A percentile compares a stretch with the other conserved stretches of the same genome.
These are phyloP conservation scores for Allium fistulosum DNA, from an alignment of 106 monocot species.

Conservation along the genomic window DNA sequence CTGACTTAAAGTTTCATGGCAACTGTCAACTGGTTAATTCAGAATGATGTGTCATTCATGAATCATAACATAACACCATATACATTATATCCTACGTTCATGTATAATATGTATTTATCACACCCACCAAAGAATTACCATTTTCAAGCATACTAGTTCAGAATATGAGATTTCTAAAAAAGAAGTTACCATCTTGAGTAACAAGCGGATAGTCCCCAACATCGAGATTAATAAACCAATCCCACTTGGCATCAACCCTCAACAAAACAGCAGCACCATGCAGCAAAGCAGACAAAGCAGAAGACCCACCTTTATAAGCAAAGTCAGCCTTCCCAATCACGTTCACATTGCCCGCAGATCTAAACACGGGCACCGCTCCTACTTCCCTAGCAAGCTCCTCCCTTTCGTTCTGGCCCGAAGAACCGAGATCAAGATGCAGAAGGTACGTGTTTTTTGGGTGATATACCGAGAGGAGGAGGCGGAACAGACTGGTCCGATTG, in stretches of 20 bases:
- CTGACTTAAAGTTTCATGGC: no score
- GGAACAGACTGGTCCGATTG: conserved; percentile 46
- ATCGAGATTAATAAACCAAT: conserved; percentile 71
- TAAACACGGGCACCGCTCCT: conserved; percentile 15
- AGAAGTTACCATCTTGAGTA: conserved; percentile 68
- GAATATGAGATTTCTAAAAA: not conserved
- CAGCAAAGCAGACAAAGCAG: conserved; percentile 50
- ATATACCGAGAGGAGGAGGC: conserved; percentile 53
- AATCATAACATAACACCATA: no score
- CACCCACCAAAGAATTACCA: no score
- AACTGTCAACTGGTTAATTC: no score
- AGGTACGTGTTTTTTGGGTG: conserved; percentile 65
- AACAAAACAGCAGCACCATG: conserved; percentile 58
- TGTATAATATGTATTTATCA: no score
- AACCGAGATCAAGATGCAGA: conserved; percentile 50
- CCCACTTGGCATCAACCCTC: conserved; percentile 34
- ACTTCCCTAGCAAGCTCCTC: conserved; percentile 27
- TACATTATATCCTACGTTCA: no score
- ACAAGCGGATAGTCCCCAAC: conserved; percentile 73
- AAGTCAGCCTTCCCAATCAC: conserved; percentile 48
- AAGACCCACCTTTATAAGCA: conserved; percentile 45
- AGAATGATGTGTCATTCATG: no score
- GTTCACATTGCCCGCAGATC: conserved; percentile 40
- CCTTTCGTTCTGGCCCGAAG: conserved; percentile 29
- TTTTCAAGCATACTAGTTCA: no score